phyloP scores from a whole-genome alignment of 805 yeast species.

The Kluyveromyces nonfermentans region DNA sequence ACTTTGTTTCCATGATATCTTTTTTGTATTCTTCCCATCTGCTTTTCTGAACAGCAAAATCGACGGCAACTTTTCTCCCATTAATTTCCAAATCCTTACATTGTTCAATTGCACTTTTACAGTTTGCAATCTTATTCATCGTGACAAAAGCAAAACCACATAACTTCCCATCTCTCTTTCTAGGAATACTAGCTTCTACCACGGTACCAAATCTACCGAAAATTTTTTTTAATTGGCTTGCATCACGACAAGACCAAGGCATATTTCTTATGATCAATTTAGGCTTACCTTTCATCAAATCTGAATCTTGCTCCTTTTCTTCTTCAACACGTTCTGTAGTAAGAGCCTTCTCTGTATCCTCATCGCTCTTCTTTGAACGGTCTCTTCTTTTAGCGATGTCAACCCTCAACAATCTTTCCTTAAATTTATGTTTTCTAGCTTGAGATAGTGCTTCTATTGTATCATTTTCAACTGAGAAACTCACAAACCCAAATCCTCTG shows the following conservation, averaged over 20 bases:
- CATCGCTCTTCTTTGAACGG: conserved; percentile 38
- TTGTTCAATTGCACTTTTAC: conserved; percentile 72
- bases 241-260: conserved; percentile 90
- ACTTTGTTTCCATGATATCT: conserved; percentile 34
- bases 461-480: conserved; percentile 79
- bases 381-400: conserved; percentile 92
- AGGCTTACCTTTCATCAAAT: conserved; percentile 59
- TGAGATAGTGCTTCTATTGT: conserved; percentile 63
- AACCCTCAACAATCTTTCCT: conserved; percentile 57
- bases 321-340: conserved; percentile 10
- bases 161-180: conserved; percentile 81
- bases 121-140: conserved; percentile 70
- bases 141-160: conserved; percentile 92
- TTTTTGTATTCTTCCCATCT: conserved; percentile 62
- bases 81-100: conserved; percentile 68
- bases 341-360: conserved; percentile 3
- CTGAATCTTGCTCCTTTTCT: conserved; percentile 35
- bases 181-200: conserved; percentile 80
- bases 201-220: conserved; percentile 80
- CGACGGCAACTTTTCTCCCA: conserved; percentile 89
- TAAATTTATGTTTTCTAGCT: conserved; percentile 56
- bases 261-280: conserved; percentile 82
- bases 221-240: conserved; percentile 56
- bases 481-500: conserved; percentile 92
- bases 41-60: conserved; percentile 81